These are phyloP conservation scores for Excoecaria cochinchinensis DNA, from an alignment of 345 rosid species.

Conservation along the genomic window DNA sequence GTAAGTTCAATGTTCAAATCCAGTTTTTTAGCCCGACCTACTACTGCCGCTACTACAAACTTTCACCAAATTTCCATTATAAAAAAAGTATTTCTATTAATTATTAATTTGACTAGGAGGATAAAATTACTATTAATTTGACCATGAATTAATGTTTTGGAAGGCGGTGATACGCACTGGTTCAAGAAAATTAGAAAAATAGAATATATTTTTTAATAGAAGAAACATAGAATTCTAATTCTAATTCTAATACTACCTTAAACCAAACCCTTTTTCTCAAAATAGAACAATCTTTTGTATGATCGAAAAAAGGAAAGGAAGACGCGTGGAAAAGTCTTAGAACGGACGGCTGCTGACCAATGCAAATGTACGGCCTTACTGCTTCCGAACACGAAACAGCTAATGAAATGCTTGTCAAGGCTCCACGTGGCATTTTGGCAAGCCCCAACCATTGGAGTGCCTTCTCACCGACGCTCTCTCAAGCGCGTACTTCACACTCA, in stretches of 20 bases:
- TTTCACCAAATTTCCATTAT: no score
- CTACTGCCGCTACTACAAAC: no score
- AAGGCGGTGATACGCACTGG: background rate
- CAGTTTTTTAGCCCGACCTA: no score
- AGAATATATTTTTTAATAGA: background rate
- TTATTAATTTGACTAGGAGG: no score
- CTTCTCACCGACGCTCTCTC: no score
- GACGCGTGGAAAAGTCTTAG: background rate
- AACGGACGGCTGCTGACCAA: slow-evolving; percentile 15
- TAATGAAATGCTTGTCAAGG: background rate
- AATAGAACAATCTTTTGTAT: background rate
- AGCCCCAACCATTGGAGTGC: no score
- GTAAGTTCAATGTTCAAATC: no score
- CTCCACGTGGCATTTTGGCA: no score
- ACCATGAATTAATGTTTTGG: background rate
- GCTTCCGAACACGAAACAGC: slow-evolving; percentile 11
- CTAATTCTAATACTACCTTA: no score
- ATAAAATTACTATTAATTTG: background rate
- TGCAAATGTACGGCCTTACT: background rate
- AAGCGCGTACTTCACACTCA: no score
- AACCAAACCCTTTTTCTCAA: background rate
- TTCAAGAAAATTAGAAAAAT: background rate
- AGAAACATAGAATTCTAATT: no score
- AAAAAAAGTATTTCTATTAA: no score
- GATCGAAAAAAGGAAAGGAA: background rate